Evolutionary conservation across 1,284 basidiomycete genomes (phyloP).

Genomic region (Crucibulum parvulum): DNA sequence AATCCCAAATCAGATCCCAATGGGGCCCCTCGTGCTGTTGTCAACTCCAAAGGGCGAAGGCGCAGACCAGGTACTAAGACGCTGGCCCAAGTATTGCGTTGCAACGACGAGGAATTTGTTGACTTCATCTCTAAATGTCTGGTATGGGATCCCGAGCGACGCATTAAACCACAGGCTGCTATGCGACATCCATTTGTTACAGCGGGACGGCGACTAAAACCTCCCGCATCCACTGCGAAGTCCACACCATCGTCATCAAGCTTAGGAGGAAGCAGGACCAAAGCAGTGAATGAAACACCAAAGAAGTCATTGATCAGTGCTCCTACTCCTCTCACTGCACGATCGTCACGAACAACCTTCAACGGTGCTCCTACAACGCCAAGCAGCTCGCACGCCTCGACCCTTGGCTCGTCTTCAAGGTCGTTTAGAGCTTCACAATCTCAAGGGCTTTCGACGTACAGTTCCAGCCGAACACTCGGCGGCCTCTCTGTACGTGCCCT

Average conservation of each 20-base stretch:
- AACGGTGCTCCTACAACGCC: conserved; percentile 67
- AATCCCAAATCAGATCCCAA: conserved; percentile 74
- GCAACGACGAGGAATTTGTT: conserved; percentile 88
- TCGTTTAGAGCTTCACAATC: conserved; percentile 61
- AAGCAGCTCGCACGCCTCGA: conserved; percentile 53
- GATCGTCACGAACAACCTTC: conserved; percentile 62
- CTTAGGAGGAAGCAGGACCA: conserved; percentile 57
- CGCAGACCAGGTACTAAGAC: conserved; percentile 92
- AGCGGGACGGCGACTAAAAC: conserved; percentile 63
- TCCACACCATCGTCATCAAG: conserved; percentile 61
- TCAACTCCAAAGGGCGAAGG: conserved; percentile 96
- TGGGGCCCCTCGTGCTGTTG: conserved; percentile 90
- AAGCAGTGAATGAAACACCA: conserved; percentile 72
- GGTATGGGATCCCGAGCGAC: conserved; percentile 96
- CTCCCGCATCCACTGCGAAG: conserved; percentile 47
- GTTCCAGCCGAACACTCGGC: conserved; percentile 60
- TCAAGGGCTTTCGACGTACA: conserved; percentile 58
- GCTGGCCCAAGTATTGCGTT: conserved; percentile 87
- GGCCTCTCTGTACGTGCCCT: conserved; percentile 52
- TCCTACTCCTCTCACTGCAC: conserved; percentile 82
- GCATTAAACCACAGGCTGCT: conserved; percentile 94
- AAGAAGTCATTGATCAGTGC: conserved; percentile 89
- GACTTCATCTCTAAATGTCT: conserved; percentile 97
- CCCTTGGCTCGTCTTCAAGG: conserved; percentile 55
- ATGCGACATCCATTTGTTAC: conserved; percentile 91